These are phyloP conservation scores for Conoideocrella luteorostrata DNA, from an alignment of 2,329 filamentous ascomycete species.

Conservation along the genomic window DNA sequence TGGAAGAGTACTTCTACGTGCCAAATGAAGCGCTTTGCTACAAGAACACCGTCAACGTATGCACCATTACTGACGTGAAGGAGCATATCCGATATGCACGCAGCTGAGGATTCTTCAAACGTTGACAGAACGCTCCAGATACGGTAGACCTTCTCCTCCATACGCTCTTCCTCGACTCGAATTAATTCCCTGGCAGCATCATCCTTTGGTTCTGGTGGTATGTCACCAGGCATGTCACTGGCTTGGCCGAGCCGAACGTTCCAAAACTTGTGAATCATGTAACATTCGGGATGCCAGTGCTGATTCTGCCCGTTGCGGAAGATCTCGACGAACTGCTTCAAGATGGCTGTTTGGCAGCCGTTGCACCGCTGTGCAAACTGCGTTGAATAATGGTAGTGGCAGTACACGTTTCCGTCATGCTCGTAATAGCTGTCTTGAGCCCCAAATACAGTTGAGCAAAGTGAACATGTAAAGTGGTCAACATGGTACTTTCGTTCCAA, in stretches of 20 bases:
- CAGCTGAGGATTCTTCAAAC: slow-evolving; percentile 95
- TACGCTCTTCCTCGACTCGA: slow-evolving; percentile 79
- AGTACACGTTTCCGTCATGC: slow-evolving; percentile 93
- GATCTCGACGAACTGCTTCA: slow-evolving; percentile 99
- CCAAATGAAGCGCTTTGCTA: slow-evolving; percentile 92
- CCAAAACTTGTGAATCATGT: slow-evolving; percentile 99
- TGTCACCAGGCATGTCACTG: slow-evolving; percentile 41
- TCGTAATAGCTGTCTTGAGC: slow-evolving; percentile 99
- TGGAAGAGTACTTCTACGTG: slow-evolving; percentile 91
- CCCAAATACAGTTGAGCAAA: slow-evolving; percentile 96
- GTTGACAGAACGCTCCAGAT: slow-evolving; percentile 98
- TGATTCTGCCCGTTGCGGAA: slow-evolving; percentile 97
- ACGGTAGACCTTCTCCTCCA: slow-evolving; percentile 95
- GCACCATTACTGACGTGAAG: slow-evolving; percentile 96
- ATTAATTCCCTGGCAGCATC: slow-evolving; percentile 66
- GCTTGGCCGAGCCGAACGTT: slow-evolving; percentile 78
- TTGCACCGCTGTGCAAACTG: slow-evolving; percentile 95
- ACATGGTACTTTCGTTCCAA: slow-evolving; percentile 98
- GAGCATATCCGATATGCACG: slow-evolving; percentile 98
- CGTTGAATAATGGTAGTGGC: slow-evolving; percentile 97
- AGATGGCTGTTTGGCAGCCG: slow-evolving; percentile 91
- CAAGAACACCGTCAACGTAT: slow-evolving; percentile 89
- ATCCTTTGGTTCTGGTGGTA: slow-evolving; percentile 38
- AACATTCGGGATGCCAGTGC: slow-evolving; percentile 98
- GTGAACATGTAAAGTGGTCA: slow-evolving; percentile 96